Conservation (phyloP, 139 green algal genomes). For the Chlorella sp. region DNA sequence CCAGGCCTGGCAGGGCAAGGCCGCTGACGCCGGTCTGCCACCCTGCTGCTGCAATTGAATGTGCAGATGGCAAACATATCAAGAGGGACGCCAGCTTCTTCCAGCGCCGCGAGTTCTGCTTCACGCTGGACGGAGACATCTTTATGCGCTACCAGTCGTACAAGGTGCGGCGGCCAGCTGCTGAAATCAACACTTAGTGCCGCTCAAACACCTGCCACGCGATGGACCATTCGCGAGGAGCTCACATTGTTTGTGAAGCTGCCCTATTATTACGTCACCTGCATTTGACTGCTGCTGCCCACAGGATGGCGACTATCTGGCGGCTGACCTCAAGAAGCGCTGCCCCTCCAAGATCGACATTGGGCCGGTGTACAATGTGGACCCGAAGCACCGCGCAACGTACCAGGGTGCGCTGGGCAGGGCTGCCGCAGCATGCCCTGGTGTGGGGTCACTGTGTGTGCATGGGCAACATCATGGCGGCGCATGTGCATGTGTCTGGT, state of each 20-base stretch:
- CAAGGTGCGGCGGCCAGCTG: constrained; percentile 64
- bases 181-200: no score
- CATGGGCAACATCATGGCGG: no score
- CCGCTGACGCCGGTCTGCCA: neutral
- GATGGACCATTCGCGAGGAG: no score
- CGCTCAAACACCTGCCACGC: no score
- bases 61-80: constrained; percentile 80
- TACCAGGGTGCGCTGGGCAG: constrained; percentile 68
- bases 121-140: constrained; percentile 97
- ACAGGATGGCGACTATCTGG: constrained; percentile 82
- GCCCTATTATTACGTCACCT: no score
- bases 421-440: no score
- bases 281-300: neutral
- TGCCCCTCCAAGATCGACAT: constrained; percentile 98
- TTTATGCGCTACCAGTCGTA: constrained; percentile 99
- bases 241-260: no score
- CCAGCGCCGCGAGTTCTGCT: constrained; percentile 95
- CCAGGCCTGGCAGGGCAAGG: no score
- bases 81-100: constrained; percentile 81
- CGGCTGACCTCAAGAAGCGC: constrained; percentile 69
- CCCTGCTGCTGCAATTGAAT: neutral
- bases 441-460: no score
- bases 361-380: constrained; percentile 95
- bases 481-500: no score
- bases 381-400: constrained; percentile 80